phyloP scores from a whole-genome alignment of 345 rosid genomes.

The Gossypium ekmanianum region DNA sequence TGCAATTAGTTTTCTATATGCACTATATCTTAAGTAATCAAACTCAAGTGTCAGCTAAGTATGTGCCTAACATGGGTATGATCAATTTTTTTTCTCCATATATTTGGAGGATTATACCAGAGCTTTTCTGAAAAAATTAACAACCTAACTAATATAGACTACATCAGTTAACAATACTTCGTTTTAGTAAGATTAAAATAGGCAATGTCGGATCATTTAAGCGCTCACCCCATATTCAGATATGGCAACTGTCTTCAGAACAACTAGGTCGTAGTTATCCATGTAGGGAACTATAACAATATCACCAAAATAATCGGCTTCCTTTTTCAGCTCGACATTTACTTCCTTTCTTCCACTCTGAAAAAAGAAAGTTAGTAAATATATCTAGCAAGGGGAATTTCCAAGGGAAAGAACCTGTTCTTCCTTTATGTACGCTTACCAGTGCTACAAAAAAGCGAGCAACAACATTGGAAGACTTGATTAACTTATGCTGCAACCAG shows the following conservation, averaged over 20 bases:
- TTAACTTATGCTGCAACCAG: constrained; percentile 88
- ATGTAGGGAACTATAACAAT: constrained; percentile 89
- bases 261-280: constrained; percentile 97
- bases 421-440: constrained; percentile 42
- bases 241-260: constrained; percentile 92
- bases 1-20: not conserved
- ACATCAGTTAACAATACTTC: not conserved
- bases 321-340: constrained; percentile 79
- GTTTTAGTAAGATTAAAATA: not conserved
- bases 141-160: not conserved
- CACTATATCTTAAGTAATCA: not conserved
- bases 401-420: not conserved
- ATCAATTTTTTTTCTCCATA: not conserved
- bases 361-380: not conserved
- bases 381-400: not conserved
- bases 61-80: not conserved
- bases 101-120: not conserved
- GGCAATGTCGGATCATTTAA: not conserved
- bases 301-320: constrained; percentile 93
- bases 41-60: not conserved
- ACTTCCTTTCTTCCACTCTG: constrained; percentile 89
- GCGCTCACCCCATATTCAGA: constrained; percentile 88
- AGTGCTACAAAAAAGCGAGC: constrained; percentile 91
- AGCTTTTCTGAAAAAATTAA: too few species aligned
- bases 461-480: constrained; percentile 72